phyloP scores from a whole-genome alignment of 306 rosid species.

The Erythrophleum fordii region DNA sequence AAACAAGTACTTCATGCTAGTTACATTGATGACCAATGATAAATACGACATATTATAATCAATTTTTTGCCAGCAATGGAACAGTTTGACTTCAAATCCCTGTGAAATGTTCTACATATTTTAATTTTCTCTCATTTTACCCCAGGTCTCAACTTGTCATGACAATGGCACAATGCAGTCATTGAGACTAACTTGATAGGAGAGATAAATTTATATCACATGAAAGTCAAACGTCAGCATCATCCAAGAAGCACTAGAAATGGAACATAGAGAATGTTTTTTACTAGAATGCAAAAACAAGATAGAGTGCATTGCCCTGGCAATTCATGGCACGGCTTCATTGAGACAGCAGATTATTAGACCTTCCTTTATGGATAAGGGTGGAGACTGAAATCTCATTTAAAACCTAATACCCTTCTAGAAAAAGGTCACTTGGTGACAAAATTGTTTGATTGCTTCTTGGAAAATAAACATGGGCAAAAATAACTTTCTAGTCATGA shows the following conservation, averaged over 20 bases:
- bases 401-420: background rate
- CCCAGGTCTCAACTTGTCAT: background rate
- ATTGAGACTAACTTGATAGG: background rate
- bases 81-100: background rate
- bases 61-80: background rate
- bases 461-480: background rate
- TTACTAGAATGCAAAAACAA: background rate
- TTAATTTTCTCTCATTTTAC: background rate
- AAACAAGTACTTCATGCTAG: background rate
- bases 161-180: background rate
- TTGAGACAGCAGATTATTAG: constrained; percentile 3
- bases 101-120: background rate
- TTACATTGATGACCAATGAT: background rate
- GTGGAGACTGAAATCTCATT: background rate
- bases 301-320: background rate
- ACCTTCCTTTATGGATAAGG: background rate
- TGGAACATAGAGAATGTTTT: no score
- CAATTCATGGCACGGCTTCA: background rate
- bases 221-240: background rate
- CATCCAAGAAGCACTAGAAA: constrained; percentile 9
- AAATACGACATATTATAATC: background rate
- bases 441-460: background rate
- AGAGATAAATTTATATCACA: background rate
- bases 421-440: background rate
- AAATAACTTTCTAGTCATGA: background rate